A percentile compares a stretch with the other conserved stretches of the same genome.
phyloP scores from a whole-genome alignment of 495 filamentous ascomycete species.

The Tuber magnatum region DNA sequence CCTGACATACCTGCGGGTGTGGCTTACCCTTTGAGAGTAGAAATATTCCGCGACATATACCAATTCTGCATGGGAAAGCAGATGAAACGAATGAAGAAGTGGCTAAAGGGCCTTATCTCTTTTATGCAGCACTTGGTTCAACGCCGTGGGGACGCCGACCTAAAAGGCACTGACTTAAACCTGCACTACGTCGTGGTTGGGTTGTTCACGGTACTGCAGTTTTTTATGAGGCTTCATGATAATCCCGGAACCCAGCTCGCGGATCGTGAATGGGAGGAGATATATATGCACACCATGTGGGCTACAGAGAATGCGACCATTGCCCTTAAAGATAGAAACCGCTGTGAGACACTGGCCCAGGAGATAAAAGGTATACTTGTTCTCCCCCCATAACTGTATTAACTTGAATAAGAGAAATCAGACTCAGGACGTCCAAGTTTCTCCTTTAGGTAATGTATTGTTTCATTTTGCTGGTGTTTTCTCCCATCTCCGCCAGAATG shows the following conservation, averaged over 20 bases:
- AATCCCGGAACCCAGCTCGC: not conserved
- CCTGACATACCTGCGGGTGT: not conserved
- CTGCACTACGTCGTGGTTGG: not conserved
- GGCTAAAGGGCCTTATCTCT: not conserved
- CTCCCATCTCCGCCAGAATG: too few relatives aligned
- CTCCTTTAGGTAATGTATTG: not conserved
- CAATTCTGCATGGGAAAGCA: not conserved
- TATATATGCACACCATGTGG: not conserved
- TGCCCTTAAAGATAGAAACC: not conserved
- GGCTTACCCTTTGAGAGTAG: not conserved
- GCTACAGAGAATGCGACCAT: not conserved
- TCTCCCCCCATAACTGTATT: not conserved
- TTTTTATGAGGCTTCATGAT: not conserved
- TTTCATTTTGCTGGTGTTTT: too few relatives aligned
- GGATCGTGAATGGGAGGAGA: not conserved
- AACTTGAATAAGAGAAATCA: not conserved
- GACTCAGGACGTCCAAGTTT: not conserved
- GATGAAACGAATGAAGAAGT: not conserved
- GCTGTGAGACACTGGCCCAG: not conserved
- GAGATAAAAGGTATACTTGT: not conserved
- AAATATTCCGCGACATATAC: not conserved
- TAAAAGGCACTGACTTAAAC: not conserved
- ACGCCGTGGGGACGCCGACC: not conserved
- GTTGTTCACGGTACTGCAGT: not conserved
- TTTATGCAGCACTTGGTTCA: not conserved